Evolutionary conservation across 2,329 filamentous ascomycete genomes (phyloP).

Genomic region (Scedosporium boydii): DNA sequence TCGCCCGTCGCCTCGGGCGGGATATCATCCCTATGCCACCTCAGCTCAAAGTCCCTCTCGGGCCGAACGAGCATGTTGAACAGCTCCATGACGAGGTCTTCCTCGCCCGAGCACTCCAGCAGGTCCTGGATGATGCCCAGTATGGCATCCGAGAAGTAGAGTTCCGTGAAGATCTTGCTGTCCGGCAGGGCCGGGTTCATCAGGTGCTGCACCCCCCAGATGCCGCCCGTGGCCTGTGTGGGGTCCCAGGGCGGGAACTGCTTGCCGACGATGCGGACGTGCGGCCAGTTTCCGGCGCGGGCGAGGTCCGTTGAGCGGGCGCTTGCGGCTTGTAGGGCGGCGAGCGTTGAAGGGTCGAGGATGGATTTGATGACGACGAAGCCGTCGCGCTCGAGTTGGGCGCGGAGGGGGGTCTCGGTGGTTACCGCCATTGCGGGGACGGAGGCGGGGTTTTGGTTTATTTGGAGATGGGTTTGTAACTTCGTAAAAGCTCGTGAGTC

Average conservation of each 20-base stretch:
- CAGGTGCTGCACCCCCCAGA: constrained; percentile 86
- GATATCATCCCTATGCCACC: constrained; percentile 84
- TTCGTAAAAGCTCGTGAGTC: not conserved
- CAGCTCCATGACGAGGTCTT: constrained; percentile 68
- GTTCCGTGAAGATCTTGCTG: constrained; percentile 49
- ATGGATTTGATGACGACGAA: constrained; percentile 64
- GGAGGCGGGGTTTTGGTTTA: not conserved
- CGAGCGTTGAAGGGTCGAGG: constrained; percentile 46
- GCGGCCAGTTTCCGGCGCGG: constrained; percentile 65
- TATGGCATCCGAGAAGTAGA: constrained; percentile 64
- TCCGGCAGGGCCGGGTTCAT: constrained; percentile 63
- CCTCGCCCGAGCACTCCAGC: constrained; percentile 44
- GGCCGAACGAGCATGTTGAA: constrained; percentile 80
- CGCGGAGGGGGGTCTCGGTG: constrained; percentile 14
- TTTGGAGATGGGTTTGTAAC: not conserved
- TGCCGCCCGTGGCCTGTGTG: constrained; percentile 43
- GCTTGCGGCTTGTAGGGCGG: constrained; percentile 50
- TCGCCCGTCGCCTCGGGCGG: constrained; percentile 52
- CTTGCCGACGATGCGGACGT: constrained; percentile 76
- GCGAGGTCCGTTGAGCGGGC: constrained; percentile 48
- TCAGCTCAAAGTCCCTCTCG: constrained; percentile 58
- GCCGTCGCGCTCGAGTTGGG: constrained; percentile 58
- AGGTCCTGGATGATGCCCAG: constrained; percentile 56
- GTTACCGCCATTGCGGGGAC: not conserved
- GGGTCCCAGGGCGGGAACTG: constrained; percentile 81